Percentiles rank a stretch among this genome's conserved stretches.
Evolutionary conservation across 2,329 filamentous ascomycete species (phyloP).

Genomic region (Exophiala calicioides): DNA sequence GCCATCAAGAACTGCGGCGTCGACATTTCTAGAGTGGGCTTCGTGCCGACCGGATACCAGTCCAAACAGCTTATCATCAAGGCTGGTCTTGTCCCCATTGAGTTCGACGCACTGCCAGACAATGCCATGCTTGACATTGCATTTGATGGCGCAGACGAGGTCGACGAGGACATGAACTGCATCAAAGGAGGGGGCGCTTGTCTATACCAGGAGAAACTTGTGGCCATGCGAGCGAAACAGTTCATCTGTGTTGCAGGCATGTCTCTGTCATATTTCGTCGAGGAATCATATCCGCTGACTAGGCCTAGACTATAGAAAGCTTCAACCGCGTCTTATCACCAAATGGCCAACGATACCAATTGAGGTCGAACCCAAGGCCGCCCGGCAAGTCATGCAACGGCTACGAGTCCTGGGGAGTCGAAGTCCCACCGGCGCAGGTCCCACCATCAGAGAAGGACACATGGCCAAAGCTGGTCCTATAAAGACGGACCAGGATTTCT

Average conservation of each 20-base stretch:
- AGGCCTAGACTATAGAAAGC: slow-evolving; percentile 80
- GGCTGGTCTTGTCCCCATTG: slow-evolving; percentile 74
- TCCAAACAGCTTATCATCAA: slow-evolving; percentile 81
- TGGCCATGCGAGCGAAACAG: slow-evolving; percentile 78
- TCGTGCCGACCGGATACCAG: slow-evolving; percentile 90
- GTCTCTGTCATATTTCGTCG: slow-evolving; percentile 31
- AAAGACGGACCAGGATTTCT: slow-evolving; percentile 82
- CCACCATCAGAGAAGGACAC: slow-evolving; percentile 66
- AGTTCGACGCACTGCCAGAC: slow-evolving; percentile 72
- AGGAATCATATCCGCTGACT: slow-evolving; percentile 6
- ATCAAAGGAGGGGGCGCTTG: slow-evolving; percentile 99
- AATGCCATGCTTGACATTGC: slow-evolving; percentile 75
- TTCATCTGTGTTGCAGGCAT: slow-evolving; percentile 84
- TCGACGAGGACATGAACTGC: slow-evolving; percentile 90
- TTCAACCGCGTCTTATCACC: slow-evolving; percentile 70
- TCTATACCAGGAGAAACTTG: slow-evolving; percentile 95
- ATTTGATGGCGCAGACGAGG: slow-evolving; percentile 96
- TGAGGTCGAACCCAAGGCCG: slow-evolving; percentile 85
- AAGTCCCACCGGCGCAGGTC: slow-evolving; percentile 53
- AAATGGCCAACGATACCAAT: slow-evolving; percentile 87
- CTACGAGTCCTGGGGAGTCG: slow-evolving; percentile 72
- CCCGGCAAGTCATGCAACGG: slow-evolving; percentile 71
- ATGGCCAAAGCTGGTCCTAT: slow-evolving; percentile 80
- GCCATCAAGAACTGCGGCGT: slow-evolving; percentile 57
- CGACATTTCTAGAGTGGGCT: slow-evolving; percentile 65